Evolutionary conservation across 192 early-diverging fungal species (phyloP).

Genomic region (Helicostylum pulchrum): DNA sequence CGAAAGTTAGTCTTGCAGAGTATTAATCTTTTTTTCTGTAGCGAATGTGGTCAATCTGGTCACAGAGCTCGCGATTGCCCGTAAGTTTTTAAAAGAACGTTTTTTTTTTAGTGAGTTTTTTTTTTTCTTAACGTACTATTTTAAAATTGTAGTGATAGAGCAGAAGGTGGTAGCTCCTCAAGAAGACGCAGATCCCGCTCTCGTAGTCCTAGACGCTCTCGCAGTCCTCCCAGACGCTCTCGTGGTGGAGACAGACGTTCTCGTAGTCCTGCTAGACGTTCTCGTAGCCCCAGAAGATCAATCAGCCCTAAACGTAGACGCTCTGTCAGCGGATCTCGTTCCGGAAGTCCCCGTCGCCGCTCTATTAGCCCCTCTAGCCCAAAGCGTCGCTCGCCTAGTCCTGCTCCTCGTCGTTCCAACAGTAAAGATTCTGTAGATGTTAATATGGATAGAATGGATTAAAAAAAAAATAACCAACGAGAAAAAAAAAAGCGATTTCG

Average conservation of each 20-base stretch:
- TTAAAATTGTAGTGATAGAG: slow-evolving; percentile 1
- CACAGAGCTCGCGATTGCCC: slow-evolving; percentile 31
- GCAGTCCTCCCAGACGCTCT: slow-evolving; percentile 5
- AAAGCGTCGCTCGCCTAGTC: too few species aligned
- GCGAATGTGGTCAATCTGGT: slow-evolving; percentile 33
- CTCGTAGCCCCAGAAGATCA: not conserved
- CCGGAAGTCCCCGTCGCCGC: not conserved
- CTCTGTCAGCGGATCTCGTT: not conserved
- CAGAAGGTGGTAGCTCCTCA: not conserved
- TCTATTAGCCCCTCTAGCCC: not conserved
- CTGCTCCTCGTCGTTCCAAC: not conserved
- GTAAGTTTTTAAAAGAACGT: slow-evolving; percentile 21
- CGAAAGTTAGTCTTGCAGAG: too few species aligned
- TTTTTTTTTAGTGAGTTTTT: not conserved
- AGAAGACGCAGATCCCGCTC: slow-evolving; percentile 16
- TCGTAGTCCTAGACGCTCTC: slow-evolving; percentile 13
- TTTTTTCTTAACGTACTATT: not conserved
- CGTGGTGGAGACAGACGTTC: slow-evolving; percentile 7
- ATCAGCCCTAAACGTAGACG: not conserved
- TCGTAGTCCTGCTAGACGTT: not conserved
- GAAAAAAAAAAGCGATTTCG: not conserved
- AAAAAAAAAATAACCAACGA: too few species aligned
- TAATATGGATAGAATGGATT: not conserved
- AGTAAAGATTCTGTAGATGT: not conserved
- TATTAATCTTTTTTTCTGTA: slow-evolving; percentile 8